A percentile compares a stretch with the other conserved stretches of the same genome.
Evolutionary conservation across 345 rosid genomes (phyloP).

Genomic region (Lagerstroemia speciosa): DNA sequence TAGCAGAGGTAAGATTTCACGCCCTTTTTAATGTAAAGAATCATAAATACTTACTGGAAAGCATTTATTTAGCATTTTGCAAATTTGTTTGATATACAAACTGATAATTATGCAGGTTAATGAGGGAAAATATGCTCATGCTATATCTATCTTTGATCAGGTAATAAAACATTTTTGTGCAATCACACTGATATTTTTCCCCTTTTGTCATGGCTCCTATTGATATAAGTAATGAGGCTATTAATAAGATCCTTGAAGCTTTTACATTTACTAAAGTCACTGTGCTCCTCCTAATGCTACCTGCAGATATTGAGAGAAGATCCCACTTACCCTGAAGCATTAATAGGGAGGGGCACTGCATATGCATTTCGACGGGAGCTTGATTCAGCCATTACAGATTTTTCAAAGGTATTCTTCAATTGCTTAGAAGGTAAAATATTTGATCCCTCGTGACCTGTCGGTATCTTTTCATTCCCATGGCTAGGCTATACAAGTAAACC

Average conservation of each 20-base stretch:
- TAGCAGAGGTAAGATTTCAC: constrained; percentile 60
- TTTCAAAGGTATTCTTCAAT: constrained; percentile 55
- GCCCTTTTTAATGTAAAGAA: constrained; percentile 5
- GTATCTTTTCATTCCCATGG: constrained; percentile 7
- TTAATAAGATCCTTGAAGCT: constrained; percentile 1
- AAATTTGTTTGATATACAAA: constrained; percentile 4
- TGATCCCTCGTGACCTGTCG: neutral
- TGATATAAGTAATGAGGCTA: neutral
- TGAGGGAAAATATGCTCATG: constrained; percentile 82
- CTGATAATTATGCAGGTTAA: constrained; percentile 58
- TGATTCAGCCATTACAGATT: constrained; percentile 76
- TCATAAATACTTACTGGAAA: neutral
- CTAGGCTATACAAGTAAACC: constrained; percentile 84
- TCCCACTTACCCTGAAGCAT: constrained; percentile 84
- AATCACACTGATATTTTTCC: constrained; percentile 9
- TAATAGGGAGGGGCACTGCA: constrained; percentile 97
- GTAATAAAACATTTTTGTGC: constrained; percentile 25
- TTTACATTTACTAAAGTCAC: neutral
- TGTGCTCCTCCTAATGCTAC: constrained; percentile 9
- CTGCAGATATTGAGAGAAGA: constrained; percentile 75
- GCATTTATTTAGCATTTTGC: neutral
- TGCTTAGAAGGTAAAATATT: constrained; percentile 2
- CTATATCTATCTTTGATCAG: constrained; percentile 88
- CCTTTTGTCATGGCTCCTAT: neutral
- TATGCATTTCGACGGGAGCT: constrained; percentile 88